A percentile compares a stretch with the other conserved stretches of the same genome.
These are phyloP conservation scores for Saururus chinensis DNA, from an alignment of 164 flowering plant species.

Conservation along the genomic window DNA sequence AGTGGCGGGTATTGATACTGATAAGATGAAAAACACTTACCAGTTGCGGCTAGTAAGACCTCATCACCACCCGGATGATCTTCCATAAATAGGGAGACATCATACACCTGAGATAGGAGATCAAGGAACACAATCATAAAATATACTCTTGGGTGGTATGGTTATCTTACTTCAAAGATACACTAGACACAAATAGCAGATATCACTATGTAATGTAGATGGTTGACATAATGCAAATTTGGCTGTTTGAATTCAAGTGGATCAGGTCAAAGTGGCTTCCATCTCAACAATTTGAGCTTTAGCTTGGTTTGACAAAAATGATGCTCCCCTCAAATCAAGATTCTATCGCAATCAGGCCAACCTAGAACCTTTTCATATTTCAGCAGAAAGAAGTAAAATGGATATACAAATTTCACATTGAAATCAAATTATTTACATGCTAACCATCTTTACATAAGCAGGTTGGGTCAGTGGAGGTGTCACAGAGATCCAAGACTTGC, in stretches of 20 bases:
- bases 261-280: not conserved
- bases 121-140: too few relatives aligned
- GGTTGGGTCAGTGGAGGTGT: too few relatives aligned
- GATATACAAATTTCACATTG: too few relatives aligned
- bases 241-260: not conserved
- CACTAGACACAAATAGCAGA: not conserved
- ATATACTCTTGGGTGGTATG: not conserved
- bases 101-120: slow-evolving; percentile 55
- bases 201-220: not conserved
- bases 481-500: too few relatives aligned
- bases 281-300: not conserved
- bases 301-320: too few relatives aligned
- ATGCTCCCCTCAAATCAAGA: too few relatives aligned
- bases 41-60: slow-evolving; percentile 68
- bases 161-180: not conserved
- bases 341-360: too few relatives aligned
- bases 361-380: too few relatives aligned
- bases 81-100: slow-evolving; percentile 81
- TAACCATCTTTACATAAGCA: not conserved
- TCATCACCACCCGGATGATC: slow-evolving; percentile 98
- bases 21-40: slow-evolving; percentile 21
- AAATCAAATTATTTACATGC: not conserved
- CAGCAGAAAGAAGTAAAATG: too few relatives aligned
- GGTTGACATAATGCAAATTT: not conserved
- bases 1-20: not conserved